A percentile compares a stretch with the other conserved stretches of the same genome.
Evolutionary conservation across 2,329 filamentous ascomycete genomes (phyloP).

Genomic region (Pezicula neosporulosa): DNA sequence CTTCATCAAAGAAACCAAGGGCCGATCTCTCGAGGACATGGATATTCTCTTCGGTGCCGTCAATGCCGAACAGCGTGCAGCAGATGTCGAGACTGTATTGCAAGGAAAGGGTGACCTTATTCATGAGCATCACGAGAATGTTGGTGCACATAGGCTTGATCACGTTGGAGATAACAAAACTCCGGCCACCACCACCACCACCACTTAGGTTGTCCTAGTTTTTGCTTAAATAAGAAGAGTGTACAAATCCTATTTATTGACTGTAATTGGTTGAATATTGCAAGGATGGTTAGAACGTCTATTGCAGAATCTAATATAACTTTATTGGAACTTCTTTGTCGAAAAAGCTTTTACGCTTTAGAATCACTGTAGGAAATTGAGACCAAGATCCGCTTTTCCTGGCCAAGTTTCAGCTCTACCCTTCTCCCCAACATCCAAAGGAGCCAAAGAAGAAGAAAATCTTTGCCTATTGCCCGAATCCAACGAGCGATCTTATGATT

Average conservation of each 20-base stretch:
- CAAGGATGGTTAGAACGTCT: too few relatives aligned
- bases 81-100: constrained; percentile 12
- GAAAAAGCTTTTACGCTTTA: too few relatives aligned
- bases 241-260: background rate
- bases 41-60: constrained; percentile 21
- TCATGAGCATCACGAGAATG: background rate
- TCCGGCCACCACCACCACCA: background rate
- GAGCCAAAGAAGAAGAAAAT: too few relatives aligned
- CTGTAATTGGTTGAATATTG: background rate
- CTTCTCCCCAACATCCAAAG: too few relatives aligned
- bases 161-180: background rate
- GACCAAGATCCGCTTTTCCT: too few relatives aligned
- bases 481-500: too few relatives aligned
- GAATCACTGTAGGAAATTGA: too few relatives aligned
- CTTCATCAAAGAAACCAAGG: constrained; percentile 66
- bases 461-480: too few relatives aligned
- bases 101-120: background rate
- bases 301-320: too few relatives aligned
- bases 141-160: background rate
- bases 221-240: background rate
- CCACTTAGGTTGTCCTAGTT: background rate
- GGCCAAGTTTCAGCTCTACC: too few relatives aligned
- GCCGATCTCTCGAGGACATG: constrained; percentile 60
- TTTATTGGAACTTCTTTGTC: too few relatives aligned
- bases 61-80: constrained; percentile 2